Percentiles rank a stretch among this genome's conserved stretches.
phyloP scores from a whole-genome alignment of 2,329 filamentous ascomycete species.

The Claviceps digitariae region DNA sequence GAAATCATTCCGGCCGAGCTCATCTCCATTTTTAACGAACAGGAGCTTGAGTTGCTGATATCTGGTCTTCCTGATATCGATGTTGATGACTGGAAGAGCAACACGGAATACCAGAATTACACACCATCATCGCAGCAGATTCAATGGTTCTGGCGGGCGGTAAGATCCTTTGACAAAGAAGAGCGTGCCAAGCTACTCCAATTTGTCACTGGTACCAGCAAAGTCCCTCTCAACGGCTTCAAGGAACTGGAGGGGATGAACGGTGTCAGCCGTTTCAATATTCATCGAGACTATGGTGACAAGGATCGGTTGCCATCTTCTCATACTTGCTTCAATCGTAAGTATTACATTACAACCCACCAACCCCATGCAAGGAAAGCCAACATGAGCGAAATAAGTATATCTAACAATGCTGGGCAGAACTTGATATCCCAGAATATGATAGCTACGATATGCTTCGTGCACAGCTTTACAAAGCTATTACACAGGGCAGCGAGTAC shows the following conservation, averaged over 20 bases:
- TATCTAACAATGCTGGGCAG: conserved; percentile 30
- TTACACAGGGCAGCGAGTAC: conserved; percentile 94
- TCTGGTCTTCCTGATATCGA: conserved; percentile 96
- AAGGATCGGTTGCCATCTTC: conserved; percentile 92
- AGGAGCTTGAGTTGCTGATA: conserved; percentile 91
- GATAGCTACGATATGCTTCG: conserved; percentile 88
- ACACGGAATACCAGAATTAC: conserved; percentile 98
- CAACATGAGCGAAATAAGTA: background rate
- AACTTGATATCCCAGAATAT: conserved; percentile 96
- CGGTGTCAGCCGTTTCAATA: conserved; percentile 94
- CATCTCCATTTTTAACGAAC: conserved; percentile 96
- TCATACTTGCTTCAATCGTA: conserved; percentile 99
- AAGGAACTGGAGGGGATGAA: conserved; percentile 99
- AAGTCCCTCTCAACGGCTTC: conserved; percentile 96
- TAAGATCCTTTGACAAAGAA: conserved; percentile 96
- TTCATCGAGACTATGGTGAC: conserved; percentile 93
- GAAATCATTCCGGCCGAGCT: conserved; percentile 93
- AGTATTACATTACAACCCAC: conserved; percentile 29
- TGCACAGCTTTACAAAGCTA: conserved; percentile 81
- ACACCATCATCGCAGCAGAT: conserved; percentile 88
- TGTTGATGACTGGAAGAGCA: conserved; percentile 97
- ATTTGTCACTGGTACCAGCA: conserved; percentile 96
- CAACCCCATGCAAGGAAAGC: conserved; percentile 17
- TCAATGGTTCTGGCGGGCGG: conserved; percentile 98
- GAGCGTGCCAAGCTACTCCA: conserved; percentile 94